A percentile compares a stretch with the other conserved stretches of the same genome.
Conservation (phyloP, 164 flowering plant genomes). For the Sedum album region DNA sequence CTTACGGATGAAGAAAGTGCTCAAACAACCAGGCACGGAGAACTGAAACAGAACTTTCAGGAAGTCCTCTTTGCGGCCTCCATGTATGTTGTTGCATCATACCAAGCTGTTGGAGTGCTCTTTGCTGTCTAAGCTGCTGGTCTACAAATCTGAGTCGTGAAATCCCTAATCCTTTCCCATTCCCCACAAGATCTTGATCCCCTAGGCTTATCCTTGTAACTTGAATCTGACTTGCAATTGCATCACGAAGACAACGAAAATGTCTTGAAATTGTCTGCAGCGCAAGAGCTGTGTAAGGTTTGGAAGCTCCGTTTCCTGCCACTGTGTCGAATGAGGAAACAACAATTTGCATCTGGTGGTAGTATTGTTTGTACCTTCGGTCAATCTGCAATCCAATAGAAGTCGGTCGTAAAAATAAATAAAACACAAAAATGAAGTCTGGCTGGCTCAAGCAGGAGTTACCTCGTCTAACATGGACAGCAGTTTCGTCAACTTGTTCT, state of each 20-base stretch:
- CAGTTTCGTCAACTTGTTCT: constrained; percentile 46
- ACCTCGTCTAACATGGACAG: constrained; percentile 61
- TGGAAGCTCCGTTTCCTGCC: constrained; percentile 57
- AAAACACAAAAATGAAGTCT: background rate
- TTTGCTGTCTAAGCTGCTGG: constrained; percentile 56
- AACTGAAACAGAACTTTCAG: constrained; percentile 40
- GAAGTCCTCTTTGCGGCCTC: constrained; percentile 48
- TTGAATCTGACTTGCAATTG: constrained; percentile 38
- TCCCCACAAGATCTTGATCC: constrained; percentile 34
- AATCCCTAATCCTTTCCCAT: constrained; percentile 40
- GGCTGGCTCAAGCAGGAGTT: background rate
- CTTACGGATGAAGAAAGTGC: constrained; percentile 54
- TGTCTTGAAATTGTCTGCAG: constrained; percentile 64
- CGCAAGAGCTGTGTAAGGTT: constrained; percentile 57
- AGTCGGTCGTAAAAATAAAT: background rate
- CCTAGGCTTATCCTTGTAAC: constrained; percentile 41
- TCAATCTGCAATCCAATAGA: constrained; percentile 32
- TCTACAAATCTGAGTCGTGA: constrained; percentile 53
- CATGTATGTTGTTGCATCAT: constrained; percentile 46
- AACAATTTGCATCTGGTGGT: constrained; percentile 64
- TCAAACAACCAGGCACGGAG: constrained; percentile 51
- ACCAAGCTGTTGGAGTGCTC: constrained; percentile 53
- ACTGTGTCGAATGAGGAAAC: constrained; percentile 53
- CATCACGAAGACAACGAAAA: constrained; percentile 54
- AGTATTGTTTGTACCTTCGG: constrained; percentile 56